phyloP scores from a whole-genome alignment of 352 stramenopile genomes.

The Globisporangium canariense region DNA sequence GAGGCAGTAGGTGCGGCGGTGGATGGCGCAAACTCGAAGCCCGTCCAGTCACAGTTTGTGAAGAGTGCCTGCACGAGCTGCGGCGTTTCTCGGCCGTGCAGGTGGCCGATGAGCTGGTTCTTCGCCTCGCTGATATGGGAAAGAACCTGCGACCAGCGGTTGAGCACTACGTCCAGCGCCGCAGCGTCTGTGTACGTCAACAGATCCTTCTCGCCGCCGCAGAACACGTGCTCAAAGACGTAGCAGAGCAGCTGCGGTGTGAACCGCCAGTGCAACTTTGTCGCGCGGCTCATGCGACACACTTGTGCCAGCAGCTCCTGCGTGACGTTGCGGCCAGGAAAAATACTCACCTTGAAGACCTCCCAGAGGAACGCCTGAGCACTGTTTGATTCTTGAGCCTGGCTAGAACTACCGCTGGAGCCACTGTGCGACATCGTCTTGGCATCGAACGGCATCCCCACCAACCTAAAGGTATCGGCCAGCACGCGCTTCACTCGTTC shows the following conservation, averaged over 20 bases:
- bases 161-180: slow-evolving; percentile 45
- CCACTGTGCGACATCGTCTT: slow-evolving; percentile 32
- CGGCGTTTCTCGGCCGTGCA: slow-evolving; percentile 60
- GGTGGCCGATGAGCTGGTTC: slow-evolving; percentile 48
- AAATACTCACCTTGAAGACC: slow-evolving; percentile 40
- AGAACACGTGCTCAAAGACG: slow-evolving; percentile 51
- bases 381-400: slow-evolving; percentile 15
- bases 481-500: slow-evolving; percentile 50
- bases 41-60: slow-evolving; percentile 64
- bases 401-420: slow-evolving; percentile 5
- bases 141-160: slow-evolving; percentile 52
- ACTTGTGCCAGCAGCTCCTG: slow-evolving; percentile 47
- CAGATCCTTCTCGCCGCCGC: slow-evolving; percentile 46
- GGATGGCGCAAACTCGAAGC: slow-evolving; percentile 37
- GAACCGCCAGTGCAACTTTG: slow-evolving; percentile 58
- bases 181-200: slow-evolving; percentile 44
- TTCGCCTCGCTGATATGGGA: slow-evolving; percentile 53
- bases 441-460: slow-evolving; percentile 56
- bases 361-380: slow-evolving; percentile 53
- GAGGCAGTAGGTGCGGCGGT: background rate
- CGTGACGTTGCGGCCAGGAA: slow-evolving; percentile 27
- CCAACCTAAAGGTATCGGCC: slow-evolving; percentile 58
- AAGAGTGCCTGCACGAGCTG: slow-evolving; percentile 52
- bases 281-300: slow-evolving; percentile 34
- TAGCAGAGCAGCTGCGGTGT: slow-evolving; percentile 64